Conservation (phyloP, 202 grass and related monocot species). For the Setaria italica region DNA sequence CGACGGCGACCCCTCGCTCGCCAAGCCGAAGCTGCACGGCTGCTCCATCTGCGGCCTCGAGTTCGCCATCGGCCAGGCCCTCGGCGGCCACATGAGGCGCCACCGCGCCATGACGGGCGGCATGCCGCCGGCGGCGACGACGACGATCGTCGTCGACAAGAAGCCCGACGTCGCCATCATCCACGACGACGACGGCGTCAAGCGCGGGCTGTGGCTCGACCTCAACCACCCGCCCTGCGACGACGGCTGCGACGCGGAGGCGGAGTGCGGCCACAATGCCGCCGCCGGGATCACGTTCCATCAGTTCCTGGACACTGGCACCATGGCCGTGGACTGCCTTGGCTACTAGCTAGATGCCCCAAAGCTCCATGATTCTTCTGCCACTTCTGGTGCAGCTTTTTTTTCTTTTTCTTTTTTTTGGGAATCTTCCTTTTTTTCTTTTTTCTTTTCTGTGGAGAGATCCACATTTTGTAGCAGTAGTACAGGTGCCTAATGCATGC, state of each 20-base stretch:
- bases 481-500: conserved; percentile 34
- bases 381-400: conserved; percentile 1
- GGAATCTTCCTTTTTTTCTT: neutral
- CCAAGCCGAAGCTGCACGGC: conserved; percentile 72
- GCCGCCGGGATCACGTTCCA: conserved; percentile 52
- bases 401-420: conserved; percentile 3
- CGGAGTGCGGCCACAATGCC: conserved; percentile 37
- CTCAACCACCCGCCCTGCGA: conserved; percentile 67
- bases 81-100: conserved; percentile 86
- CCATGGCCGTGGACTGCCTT: conserved; percentile 55
- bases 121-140: conserved; percentile 28
- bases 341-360: conserved; percentile 18
- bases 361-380: conserved; percentile 5
- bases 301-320: conserved; percentile 53
- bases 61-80: conserved; percentile 81
- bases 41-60: conserved; percentile 80
- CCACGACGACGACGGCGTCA: neutral
- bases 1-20: conserved; percentile 42
- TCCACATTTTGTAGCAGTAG: conserved; percentile 54
- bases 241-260: conserved; percentile 5
- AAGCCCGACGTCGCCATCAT: conserved; percentile 30
- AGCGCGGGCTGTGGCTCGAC: conserved; percentile 56
- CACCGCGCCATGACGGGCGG: conserved; percentile 48
- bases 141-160: conserved; percentile 27
- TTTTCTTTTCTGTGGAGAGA: conserved; percentile 34